These are phyloP conservation scores for Gardenia jasminoides DNA, from an alignment of 257 asterid species.

Conservation along the genomic window DNA sequence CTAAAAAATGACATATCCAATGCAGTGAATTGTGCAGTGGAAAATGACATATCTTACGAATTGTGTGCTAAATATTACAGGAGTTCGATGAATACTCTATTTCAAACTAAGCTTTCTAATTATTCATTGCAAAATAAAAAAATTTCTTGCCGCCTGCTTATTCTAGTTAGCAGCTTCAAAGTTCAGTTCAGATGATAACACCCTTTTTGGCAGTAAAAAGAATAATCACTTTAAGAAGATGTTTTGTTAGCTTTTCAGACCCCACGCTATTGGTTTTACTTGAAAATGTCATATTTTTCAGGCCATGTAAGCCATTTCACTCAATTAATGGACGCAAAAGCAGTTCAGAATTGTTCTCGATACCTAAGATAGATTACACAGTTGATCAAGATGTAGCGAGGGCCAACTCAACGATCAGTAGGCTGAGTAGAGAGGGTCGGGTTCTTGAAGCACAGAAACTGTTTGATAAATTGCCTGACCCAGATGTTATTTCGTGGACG, in stretches of 20 bases:
- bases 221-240: neutral
- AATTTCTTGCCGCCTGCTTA: too few species aligned
- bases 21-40: too few species aligned
- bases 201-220: neutral
- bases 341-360: neutral
- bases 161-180: too few species aligned
- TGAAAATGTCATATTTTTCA: neutral
- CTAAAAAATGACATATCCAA: too few species aligned
- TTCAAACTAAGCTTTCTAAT: too few species aligned
- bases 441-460: constrained; percentile 43
- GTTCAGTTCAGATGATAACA: neutral
- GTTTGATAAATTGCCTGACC: constrained; percentile 67
- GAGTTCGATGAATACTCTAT: too few species aligned
- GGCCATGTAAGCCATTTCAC: neutral
- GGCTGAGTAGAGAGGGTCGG: neutral
- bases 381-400: neutral
- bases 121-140: too few species aligned
- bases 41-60: too few species aligned
- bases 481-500: constrained; percentile 69
- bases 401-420: neutral
- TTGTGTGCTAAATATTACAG: too few species aligned
- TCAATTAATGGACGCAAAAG: neutral
- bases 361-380: constrained; percentile 4
- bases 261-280: constrained; percentile 5
- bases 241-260: neutral